Conservation (phyloP, 306 rosid genomes). For the Hylodesmum podocarpum region DNA sequence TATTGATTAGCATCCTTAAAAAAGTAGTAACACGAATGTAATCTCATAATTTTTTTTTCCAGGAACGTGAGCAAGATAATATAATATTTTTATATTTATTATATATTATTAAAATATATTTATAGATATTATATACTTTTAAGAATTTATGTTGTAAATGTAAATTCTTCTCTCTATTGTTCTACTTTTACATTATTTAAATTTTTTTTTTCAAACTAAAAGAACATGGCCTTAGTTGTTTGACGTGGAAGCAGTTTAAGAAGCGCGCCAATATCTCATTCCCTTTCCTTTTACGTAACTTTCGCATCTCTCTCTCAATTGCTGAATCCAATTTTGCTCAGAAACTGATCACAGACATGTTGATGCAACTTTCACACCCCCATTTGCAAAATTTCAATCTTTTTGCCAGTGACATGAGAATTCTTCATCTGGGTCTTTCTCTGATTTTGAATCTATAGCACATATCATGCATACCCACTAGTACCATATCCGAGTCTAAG, state of each 20-base stretch:
- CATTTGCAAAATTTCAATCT: constrained; percentile 25
- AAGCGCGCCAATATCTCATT: constrained; percentile 68
- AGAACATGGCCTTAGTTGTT: not conserved
- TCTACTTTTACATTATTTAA: too few relatives aligned
- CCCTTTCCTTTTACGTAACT: constrained; percentile 50
- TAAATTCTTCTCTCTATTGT: too few relatives aligned
- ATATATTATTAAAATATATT: too few relatives aligned
- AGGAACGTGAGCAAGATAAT: too few relatives aligned
- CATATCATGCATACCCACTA: not conserved
- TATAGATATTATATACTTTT: too few relatives aligned
- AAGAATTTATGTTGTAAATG: too few relatives aligned
- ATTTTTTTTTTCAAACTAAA: too few relatives aligned
- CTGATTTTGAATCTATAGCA: not conserved
- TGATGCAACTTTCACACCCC: constrained; percentile 24
- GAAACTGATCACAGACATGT: constrained; percentile 26
- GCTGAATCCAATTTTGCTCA: constrained; percentile 27
- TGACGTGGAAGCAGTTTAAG: constrained; percentile 43
- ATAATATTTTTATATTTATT: too few relatives aligned
- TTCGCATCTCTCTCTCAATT: constrained; percentile 50
- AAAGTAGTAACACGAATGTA: too few relatives aligned
- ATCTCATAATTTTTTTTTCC: too few relatives aligned
- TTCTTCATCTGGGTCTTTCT: constrained; percentile 25
- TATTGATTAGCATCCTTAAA: too few relatives aligned
- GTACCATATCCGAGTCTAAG: not conserved
- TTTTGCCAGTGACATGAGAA: not conserved